A percentile compares a stretch with the other conserved stretches of the same genome.
These are phyloP conservation scores for Oryza punctata DNA, from an alignment of 176 grass and related monocot genomes.

Conservation along the genomic window DNA sequence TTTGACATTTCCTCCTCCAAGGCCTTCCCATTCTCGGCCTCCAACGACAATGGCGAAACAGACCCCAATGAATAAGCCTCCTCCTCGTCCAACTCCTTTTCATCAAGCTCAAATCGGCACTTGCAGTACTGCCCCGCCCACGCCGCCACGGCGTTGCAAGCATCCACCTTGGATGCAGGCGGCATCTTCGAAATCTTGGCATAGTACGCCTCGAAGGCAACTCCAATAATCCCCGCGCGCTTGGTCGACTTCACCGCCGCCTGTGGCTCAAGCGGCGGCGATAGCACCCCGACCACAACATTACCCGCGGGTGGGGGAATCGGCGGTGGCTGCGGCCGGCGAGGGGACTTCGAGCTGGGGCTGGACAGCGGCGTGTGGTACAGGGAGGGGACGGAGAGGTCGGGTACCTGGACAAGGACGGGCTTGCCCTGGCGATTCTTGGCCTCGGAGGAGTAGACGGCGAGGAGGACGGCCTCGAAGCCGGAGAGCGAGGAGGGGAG, in stretches of 20 bases:
- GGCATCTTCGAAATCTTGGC: slow-evolving; percentile 87
- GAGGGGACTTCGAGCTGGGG: slow-evolving; percentile 55
- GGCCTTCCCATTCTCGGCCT: slow-evolving; percentile 53
- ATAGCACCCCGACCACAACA: slow-evolving; percentile 69
- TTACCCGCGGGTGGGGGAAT: slow-evolving; percentile 41
- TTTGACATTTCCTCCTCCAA: slow-evolving; percentile 43
- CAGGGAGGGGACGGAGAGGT: slow-evolving; percentile 79
- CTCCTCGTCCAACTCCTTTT: slow-evolving; percentile 35
- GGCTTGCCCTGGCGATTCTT: slow-evolving; percentile 83
- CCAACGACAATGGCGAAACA: slow-evolving; percentile 50
- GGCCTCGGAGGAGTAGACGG: slow-evolving; percentile 81
- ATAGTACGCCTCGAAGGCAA: slow-evolving; percentile 80
- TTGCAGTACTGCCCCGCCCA: slow-evolving; percentile 91
- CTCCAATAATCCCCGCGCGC: slow-evolving; percentile 77
- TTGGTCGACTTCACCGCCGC: slow-evolving; percentile 89
- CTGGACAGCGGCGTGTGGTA: slow-evolving; percentile 71
- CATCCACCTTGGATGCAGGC: slow-evolving; percentile 78
- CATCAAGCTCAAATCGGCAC: slow-evolving; percentile 87
- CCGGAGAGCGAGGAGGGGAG: slow-evolving; percentile 70
- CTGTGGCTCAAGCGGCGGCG: slow-evolving; percentile 85
- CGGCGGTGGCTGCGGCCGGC: slow-evolving; percentile 51
- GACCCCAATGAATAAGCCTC: slow-evolving; percentile 33
- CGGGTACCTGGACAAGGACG: slow-evolving; percentile 78
- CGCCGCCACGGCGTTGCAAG: slow-evolving; percentile 59
- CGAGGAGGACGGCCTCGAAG: slow-evolving; percentile 96